Percentiles rank a stretch among this genome's conserved stretches.
Evolutionary conservation across 2,329 filamentous ascomycete genomes (phyloP).

Genomic region (Gnomoniopsis smithogilvyi): DNA sequence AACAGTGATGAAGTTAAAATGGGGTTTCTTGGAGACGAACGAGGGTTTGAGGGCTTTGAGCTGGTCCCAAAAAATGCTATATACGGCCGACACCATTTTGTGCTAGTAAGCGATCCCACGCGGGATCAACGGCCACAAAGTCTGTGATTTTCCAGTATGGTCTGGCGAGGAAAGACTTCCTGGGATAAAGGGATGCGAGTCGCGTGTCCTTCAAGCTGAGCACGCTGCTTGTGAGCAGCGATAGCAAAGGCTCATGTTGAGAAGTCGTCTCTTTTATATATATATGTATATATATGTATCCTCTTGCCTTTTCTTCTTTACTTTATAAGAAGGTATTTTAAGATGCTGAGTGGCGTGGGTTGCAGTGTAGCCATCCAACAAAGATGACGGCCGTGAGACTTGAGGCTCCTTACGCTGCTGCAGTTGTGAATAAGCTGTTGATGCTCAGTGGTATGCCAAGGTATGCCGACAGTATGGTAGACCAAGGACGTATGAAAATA

Average conservation of each 20-base stretch:
- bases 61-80: constrained; percentile 34
- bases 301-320: background rate
- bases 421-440: background rate
- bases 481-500: background rate
- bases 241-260: constrained; percentile 11
- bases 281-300: no score
- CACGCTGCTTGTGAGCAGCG: background rate
- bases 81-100: constrained; percentile 17
- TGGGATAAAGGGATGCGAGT: background rate
- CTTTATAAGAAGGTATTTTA: background rate
- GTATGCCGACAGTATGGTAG: background rate
- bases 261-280: background rate
- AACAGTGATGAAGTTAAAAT: constrained; percentile 77
- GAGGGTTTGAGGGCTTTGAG: constrained; percentile 51
- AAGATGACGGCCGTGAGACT: background rate
- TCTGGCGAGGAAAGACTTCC: background rate
- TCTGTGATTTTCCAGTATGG: background rate
- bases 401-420: background rate
- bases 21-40: constrained; percentile 58
- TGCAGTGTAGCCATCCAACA: background rate
- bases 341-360: background rate
- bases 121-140: background rate
- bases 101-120: background rate
- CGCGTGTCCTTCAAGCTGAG: constrained; percentile 5
- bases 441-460: background rate